These are phyloP conservation scores for Komagataella populi DNA, from an alignment of 805 yeast genomes.

Conservation along the genomic window DNA sequence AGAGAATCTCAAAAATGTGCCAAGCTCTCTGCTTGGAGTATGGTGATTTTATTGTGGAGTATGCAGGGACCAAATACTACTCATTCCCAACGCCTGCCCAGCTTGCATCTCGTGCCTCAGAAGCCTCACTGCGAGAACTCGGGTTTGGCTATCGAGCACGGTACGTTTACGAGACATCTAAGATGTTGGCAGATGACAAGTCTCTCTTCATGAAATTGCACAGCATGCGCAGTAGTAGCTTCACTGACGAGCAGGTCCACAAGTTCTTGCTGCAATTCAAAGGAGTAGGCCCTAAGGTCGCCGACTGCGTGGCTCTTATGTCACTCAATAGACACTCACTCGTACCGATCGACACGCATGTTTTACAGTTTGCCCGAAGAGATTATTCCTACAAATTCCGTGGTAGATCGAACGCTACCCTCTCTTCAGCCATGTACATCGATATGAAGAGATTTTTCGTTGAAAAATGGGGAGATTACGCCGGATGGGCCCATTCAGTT, in stretches of 20 bases:
- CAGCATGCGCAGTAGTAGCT: background rate
- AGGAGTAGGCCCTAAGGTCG: constrained; percentile 97
- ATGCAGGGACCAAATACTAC: constrained; percentile 43
- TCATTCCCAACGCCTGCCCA: constrained; percentile 62
- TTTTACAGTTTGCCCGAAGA: constrained; percentile 75
- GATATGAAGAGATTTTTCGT: constrained; percentile 47
- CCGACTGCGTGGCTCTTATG: constrained; percentile 93
- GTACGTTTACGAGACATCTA: constrained; percentile 70
- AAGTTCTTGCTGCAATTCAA: constrained; percentile 46
- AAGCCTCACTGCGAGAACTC: constrained; percentile 24
- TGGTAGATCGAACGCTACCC: constrained; percentile 13
- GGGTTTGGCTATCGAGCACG: constrained; percentile 91
- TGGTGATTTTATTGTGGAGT: constrained; percentile 45
- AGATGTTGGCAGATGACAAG: constrained; percentile 28
- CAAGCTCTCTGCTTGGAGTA: constrained; percentile 57
- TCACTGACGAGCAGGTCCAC: constrained; percentile 33
- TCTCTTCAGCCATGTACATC: constrained; percentile 38
- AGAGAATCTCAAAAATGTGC: constrained; percentile 89
- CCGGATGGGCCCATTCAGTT: constrained; percentile 99
- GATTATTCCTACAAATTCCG: constrained; percentile 44
- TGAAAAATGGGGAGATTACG: constrained; percentile 73
- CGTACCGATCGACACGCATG: constrained; percentile 95
- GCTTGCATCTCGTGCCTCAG: constrained; percentile 22
- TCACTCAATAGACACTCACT: constrained; percentile 73
- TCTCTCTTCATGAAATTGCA: constrained; percentile 21